A percentile compares a stretch with the other conserved stretches of the same genome.
Evolutionary conservation across 768 basidiomycete genomes (phyloP).

Genomic region (Mycena rosella): DNA sequence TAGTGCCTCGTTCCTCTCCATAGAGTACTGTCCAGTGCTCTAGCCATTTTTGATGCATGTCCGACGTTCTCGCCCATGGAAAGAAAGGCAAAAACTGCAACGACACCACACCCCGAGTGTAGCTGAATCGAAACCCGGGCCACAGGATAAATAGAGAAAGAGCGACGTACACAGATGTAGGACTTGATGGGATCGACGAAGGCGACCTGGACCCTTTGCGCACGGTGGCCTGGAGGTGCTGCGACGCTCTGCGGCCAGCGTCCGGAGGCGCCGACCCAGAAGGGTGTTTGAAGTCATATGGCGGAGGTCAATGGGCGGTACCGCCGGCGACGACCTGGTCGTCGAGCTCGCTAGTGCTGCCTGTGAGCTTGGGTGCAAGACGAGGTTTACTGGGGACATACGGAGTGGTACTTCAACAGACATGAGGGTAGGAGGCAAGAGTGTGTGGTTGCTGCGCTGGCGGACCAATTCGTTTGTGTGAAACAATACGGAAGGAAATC

Average conservation of each 20-base stretch:
- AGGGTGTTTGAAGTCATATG: constrained; percentile 66
- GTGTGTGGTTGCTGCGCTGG: constrained; percentile 4
- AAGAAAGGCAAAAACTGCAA: neutral
- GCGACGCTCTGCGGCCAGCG: constrained; percentile 55
- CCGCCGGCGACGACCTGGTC: constrained; percentile 35
- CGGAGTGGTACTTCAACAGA: constrained; percentile 24
- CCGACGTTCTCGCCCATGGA: constrained; percentile 14
- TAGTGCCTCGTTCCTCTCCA: no score
- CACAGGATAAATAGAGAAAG: neutral
- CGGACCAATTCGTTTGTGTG: neutral
- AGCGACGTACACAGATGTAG: constrained; percentile 77
- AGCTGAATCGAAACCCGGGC: neutral
- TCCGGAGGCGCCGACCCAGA: constrained; percentile 49
- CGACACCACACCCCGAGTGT: neutral
- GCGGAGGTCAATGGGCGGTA: constrained; percentile 62
- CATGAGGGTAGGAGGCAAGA: constrained; percentile 16
- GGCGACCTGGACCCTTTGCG: constrained; percentile 75
- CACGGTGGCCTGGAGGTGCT: constrained; percentile 58
- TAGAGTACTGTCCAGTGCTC: no score
- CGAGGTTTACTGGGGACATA: neutral
- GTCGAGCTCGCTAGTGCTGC: constrained; percentile 27
- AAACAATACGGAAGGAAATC: constrained; percentile 8
- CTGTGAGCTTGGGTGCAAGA: constrained; percentile 8
- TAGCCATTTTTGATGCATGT: no score
- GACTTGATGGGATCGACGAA: constrained; percentile 82